Evolutionary conservation across 2,329 filamentous ascomycete genomes (phyloP).

Genomic region (Nigrospora sphaerica): DNA sequence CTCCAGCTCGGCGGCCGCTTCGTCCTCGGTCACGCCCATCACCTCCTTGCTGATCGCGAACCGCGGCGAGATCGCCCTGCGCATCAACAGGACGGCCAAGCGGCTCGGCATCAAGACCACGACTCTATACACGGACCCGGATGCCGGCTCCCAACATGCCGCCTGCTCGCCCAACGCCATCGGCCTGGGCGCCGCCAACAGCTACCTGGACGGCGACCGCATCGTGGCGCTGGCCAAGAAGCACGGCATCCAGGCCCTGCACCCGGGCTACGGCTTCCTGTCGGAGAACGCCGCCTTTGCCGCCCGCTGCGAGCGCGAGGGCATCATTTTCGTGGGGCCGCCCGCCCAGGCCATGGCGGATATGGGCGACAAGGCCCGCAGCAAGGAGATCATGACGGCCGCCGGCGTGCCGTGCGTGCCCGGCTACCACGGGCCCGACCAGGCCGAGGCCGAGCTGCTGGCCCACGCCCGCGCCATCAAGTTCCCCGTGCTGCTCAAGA

Average conservation of each 20-base stretch:
- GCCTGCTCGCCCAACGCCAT: slow-evolving; percentile 76
- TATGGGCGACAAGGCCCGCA: slow-evolving; percentile 60
- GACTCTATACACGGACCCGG: slow-evolving; percentile 90
- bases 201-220: slow-evolving; percentile 87
- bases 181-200: slow-evolving; percentile 74
- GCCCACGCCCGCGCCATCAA: slow-evolving; percentile 63
- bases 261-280: slow-evolving; percentile 93
- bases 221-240: slow-evolving; percentile 85
- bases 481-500: slow-evolving; percentile 72
- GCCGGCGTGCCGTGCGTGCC: slow-evolving; percentile 96
- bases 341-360: slow-evolving; percentile 73
- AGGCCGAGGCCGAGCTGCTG: slow-evolving; percentile 56
- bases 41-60: slow-evolving; percentile 92
- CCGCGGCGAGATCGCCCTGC: slow-evolving; percentile 90
- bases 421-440: slow-evolving; percentile 85
- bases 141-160: slow-evolving; percentile 82
- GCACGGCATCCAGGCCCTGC: slow-evolving; percentile 82
- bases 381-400: slow-evolving; percentile 92
- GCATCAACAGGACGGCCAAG: slow-evolving; percentile 82
- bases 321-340: slow-evolving; percentile 90
- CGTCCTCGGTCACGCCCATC: slow-evolving; percentile 39
- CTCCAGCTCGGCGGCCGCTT: slow-evolving; percentile 17
- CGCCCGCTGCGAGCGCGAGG: slow-evolving; percentile 78
- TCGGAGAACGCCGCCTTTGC: slow-evolving; percentile 93
- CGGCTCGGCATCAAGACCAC: slow-evolving; percentile 88